phyloP scores from a whole-genome alignment of 345 rosid genomes.

The Camelina neglecta region DNA sequence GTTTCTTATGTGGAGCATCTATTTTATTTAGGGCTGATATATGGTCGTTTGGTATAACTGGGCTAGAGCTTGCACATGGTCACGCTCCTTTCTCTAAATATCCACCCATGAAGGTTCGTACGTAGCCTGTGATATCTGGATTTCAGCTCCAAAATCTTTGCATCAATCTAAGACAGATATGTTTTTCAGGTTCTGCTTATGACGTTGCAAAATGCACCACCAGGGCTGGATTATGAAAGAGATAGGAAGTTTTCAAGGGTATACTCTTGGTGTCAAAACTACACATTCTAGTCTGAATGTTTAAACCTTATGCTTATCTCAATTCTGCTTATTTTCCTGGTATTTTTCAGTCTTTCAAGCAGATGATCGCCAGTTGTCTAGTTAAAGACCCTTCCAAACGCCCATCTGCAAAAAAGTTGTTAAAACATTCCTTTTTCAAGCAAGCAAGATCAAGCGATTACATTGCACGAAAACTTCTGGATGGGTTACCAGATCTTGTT shows the following conservation, averaged over 20 bases:
- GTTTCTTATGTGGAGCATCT: slow-evolving; percentile 43
- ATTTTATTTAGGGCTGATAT: slow-evolving; percentile 90
- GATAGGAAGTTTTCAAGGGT: slow-evolving; percentile 97
- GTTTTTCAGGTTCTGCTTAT: slow-evolving; percentile 86
- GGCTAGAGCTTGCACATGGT: slow-evolving; percentile 98
- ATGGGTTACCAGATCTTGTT: slow-evolving; percentile 93
- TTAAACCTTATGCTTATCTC: slow-evolving; percentile 11
- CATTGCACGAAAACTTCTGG: slow-evolving; percentile 73
- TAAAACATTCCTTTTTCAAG: slow-evolving; percentile 94
- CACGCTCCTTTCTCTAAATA: slow-evolving; percentile 99
- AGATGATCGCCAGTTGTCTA: slow-evolving; percentile 98
- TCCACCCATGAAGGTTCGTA: slow-evolving; percentile 96
- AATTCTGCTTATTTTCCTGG: slow-evolving; percentile 32
- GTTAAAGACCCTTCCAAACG: slow-evolving; percentile 97
- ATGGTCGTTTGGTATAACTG: slow-evolving; percentile 99
- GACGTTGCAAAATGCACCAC: slow-evolving; percentile 99
- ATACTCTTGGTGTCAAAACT: slow-evolving; percentile 30
- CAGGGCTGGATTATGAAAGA: slow-evolving; percentile 95
- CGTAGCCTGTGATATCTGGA: slow-evolving; percentile 11
- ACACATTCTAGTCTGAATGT: slow-evolving; percentile 1
- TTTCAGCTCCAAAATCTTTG: slow-evolving; percentile 21
- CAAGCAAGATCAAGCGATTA: slow-evolving; percentile 95
- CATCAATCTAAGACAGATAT: slow-evolving; percentile 39
- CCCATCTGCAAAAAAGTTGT: slow-evolving; percentile 82
- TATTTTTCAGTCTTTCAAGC: slow-evolving; percentile 85